phyloP scores from a whole-genome alignment of 1,284 basidiomycete genomes.

The Phellinidium pouzarii region DNA sequence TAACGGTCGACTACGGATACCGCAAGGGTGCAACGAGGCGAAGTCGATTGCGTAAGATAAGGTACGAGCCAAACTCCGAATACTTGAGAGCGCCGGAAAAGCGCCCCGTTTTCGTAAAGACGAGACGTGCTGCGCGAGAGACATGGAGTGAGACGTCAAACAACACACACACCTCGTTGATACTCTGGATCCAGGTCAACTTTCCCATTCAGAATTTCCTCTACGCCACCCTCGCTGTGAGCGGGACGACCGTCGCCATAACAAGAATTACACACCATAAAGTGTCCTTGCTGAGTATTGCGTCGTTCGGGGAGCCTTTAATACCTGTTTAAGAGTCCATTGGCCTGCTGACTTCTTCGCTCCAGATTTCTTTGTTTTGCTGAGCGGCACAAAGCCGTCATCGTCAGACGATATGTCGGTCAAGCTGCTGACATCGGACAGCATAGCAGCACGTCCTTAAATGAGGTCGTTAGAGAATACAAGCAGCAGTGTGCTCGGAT shows the following conservation, averaged over 20 bases:
- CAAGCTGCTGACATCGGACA: constrained; percentile 17
- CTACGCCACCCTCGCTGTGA: constrained; percentile 28
- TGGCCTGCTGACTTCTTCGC: constrained; percentile 21
- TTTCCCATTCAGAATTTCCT: constrained; percentile 51
- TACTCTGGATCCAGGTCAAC: constrained; percentile 70
- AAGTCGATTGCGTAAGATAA: not conserved
- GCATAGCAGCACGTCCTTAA: not conserved
- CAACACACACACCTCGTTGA: constrained; percentile 49
- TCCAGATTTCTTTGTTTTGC: constrained; percentile 23
- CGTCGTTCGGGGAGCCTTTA: constrained; percentile 56
- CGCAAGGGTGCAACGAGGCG: not conserved
- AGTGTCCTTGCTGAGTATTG: constrained; percentile 63
- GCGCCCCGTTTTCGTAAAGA: not conserved
- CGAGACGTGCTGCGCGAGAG: not conserved
- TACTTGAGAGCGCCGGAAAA: not conserved
- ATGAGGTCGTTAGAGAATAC: not conserved
- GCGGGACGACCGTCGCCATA: constrained; percentile 3
- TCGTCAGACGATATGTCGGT: constrained; percentile 23
- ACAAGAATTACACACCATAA: constrained; percentile 40
- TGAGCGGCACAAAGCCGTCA: constrained; percentile 18
- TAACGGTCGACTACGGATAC: not conserved
- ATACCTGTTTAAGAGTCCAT: constrained; percentile 48
- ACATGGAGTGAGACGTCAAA: not conserved
- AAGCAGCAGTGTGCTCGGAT: not conserved
- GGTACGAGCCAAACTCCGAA: not conserved